phyloP scores from a whole-genome alignment of 805 yeast species.

The Priceomyces medius region DNA sequence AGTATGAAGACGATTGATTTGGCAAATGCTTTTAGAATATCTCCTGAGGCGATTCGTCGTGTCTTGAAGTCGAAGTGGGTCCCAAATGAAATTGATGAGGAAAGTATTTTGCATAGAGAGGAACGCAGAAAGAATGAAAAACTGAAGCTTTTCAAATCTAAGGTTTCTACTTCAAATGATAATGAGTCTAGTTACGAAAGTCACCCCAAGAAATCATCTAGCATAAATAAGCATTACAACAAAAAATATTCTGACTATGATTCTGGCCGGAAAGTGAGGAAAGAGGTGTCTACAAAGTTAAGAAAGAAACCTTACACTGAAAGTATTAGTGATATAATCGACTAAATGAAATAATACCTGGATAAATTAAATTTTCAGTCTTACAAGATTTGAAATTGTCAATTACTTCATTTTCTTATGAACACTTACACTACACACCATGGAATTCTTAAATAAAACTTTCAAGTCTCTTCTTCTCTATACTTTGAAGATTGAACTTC shows the following conservation, averaged over 20 bases:
- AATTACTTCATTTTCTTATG: too few species aligned
- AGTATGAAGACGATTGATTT: slow-evolving; percentile 57
- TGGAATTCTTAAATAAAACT: too few species aligned
- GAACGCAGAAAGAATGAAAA: slow-evolving; percentile 17
- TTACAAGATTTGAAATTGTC: too few species aligned
- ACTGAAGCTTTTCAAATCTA: background rate
- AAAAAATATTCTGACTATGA: background rate
- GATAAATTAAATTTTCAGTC: too few species aligned
- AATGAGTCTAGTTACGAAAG: background rate
- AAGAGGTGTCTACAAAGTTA: background rate
- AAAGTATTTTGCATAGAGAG: slow-evolving; percentile 51
- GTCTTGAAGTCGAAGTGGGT: slow-evolving; percentile 76
- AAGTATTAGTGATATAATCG: slow-evolving; percentile 27
- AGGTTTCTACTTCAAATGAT: background rate
- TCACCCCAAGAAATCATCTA: background rate
- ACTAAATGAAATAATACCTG: too few species aligned
- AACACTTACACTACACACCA: too few species aligned
- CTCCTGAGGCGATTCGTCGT: slow-evolving; percentile 81
- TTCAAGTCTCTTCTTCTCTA: too few species aligned
- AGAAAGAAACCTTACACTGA: slow-evolving; percentile 19
- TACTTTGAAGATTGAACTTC: too few species aligned
- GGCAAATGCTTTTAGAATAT: slow-evolving; percentile 62
- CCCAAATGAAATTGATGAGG: slow-evolving; percentile 59
- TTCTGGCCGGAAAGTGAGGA: background rate
- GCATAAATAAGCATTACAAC: background rate